Percentiles rank a stretch among this genome's conserved stretches.
These are phyloP conservation scores for Mycena amicta DNA, from an alignment of 768 basidiomycete genomes.

Conservation along the genomic window DNA sequence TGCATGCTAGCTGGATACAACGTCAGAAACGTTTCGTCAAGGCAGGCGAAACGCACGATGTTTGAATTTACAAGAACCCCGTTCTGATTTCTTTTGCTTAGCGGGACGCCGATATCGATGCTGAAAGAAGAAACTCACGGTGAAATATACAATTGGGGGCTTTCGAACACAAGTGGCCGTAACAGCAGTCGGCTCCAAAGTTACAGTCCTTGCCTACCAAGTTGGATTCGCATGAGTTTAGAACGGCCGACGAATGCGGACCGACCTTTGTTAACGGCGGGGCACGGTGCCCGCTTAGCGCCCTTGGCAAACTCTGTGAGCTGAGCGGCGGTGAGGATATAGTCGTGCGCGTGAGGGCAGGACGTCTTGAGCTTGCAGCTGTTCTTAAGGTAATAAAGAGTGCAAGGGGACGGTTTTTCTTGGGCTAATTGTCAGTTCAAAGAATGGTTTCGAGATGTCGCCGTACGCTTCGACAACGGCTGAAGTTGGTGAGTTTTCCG, in stretches of 20 bases:
- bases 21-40: too few relatives aligned
- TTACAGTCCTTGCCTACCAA: constrained; percentile 6
- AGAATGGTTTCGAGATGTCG: background rate
- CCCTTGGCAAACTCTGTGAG: constrained; percentile 7
- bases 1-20: too few relatives aligned
- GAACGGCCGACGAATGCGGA: background rate
- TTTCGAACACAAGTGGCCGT: constrained; percentile 12
- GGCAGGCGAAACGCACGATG: background rate
- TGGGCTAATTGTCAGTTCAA: background rate
- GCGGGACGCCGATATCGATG: background rate
- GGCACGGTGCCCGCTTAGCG: constrained; percentile 16
- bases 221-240: background rate
- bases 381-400: constrained; percentile 14
- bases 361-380: constrained; percentile 3
- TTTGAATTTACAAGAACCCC: background rate
- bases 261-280: background rate
- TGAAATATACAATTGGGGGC: constrained; percentile 13
- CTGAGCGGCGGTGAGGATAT: constrained; percentile 14
- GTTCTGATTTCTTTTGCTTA: background rate
- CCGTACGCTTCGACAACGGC: constrained; percentile 11
- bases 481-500: background rate
- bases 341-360: constrained; percentile 19
- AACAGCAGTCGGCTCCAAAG: constrained; percentile 11
- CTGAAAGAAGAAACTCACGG: too few relatives aligned
- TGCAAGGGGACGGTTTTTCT: constrained; percentile 16